A percentile compares a stretch with the other conserved stretches of the same genome.
Evolutionary conservation across 2,329 filamentous ascomycete species (phyloP).

Genomic region (Daldinia sp.): DNA sequence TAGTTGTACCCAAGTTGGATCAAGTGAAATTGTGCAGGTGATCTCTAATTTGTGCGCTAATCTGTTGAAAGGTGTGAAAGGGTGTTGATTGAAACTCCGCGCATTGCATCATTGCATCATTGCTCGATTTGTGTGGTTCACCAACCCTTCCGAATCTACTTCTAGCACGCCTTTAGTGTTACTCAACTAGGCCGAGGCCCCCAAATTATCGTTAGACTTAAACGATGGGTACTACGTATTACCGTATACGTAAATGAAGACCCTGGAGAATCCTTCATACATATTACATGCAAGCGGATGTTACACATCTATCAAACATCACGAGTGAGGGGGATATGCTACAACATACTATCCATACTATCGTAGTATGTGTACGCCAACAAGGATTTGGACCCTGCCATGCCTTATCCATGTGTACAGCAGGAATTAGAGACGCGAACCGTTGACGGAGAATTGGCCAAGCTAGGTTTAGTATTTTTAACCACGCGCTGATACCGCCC

Average conservation of each 20-base stretch:
- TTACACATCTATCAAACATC: conserved; percentile 30
- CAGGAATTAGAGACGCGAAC: conserved; percentile 27
- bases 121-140: conserved; percentile 5
- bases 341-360: too few relatives aligned
- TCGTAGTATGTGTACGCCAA: conserved; percentile 1
- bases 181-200: conserved; percentile 2
- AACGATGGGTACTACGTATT: conserved; percentile 15
- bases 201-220: conserved; percentile 2
- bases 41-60: background rate
- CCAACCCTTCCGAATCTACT: conserved; percentile 11
- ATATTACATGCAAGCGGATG: conserved; percentile 14
- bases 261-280: conserved; percentile 31
- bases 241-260: conserved; percentile 13
- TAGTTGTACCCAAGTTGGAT: background rate
- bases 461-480: conserved; percentile 38
- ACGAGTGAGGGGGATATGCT: conserved; percentile 21
- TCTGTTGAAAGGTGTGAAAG: conserved; percentile 4
- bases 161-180: conserved; percentile 9
- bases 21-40: conserved; percentile 12
- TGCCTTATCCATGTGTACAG: conserved; percentile 15
- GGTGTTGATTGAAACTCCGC: conserved; percentile 18
- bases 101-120: conserved; percentile 38
- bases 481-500: conserved; percentile 41
- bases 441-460: conserved; percentile 25
- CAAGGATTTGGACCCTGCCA: conserved; percentile 38